Conservation (phyloP, 192 early-diverging fungal genomes). For the Umbelopsis sp. region DNA sequence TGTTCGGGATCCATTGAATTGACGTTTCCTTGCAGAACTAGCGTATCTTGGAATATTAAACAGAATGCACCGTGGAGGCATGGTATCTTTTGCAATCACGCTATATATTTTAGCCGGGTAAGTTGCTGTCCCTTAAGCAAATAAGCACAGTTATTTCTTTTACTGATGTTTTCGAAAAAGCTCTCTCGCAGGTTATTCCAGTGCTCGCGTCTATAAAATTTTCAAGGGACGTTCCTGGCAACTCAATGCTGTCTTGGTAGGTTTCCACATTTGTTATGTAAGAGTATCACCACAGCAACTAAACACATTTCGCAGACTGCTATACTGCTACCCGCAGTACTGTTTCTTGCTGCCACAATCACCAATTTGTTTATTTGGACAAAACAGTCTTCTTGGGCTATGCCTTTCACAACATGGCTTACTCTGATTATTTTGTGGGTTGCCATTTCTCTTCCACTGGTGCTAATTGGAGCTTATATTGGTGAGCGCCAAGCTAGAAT, state of each 20-base stretch:
- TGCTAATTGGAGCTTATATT: constrained; percentile 84
- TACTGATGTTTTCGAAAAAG: constrained; percentile 15
- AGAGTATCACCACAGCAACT: neutral
- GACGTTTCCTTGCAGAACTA: constrained; percentile 36
- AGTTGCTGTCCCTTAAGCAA: neutral
- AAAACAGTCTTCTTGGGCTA: constrained; percentile 83
- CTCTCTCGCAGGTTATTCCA: constrained; percentile 66
- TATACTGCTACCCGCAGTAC: constrained; percentile 54
- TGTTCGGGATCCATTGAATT: too few relatives aligned
- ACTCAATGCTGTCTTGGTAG: constrained; percentile 62
- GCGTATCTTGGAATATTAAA: constrained; percentile 61
- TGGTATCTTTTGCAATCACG: constrained; percentile 57
- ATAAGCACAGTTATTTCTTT: neutral
- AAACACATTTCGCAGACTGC: constrained; percentile 44
- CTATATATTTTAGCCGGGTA: constrained; percentile 58
- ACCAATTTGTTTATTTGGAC: constrained; percentile 90
- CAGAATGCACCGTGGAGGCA: constrained; percentile 66
- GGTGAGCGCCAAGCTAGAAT: constrained; percentile 47
- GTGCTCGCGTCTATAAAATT: constrained; percentile 69
- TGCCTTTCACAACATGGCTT: constrained; percentile 88
- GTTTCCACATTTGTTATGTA: neutral
- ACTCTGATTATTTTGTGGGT: constrained; percentile 82
- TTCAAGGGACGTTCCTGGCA: constrained; percentile 73
- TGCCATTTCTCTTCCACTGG: constrained; percentile 76
- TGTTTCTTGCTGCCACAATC: constrained; percentile 67